These are phyloP conservation scores for Diddensiella caesifluorescens DNA, from an alignment of 805 yeast species.

Conservation along the genomic window DNA sequence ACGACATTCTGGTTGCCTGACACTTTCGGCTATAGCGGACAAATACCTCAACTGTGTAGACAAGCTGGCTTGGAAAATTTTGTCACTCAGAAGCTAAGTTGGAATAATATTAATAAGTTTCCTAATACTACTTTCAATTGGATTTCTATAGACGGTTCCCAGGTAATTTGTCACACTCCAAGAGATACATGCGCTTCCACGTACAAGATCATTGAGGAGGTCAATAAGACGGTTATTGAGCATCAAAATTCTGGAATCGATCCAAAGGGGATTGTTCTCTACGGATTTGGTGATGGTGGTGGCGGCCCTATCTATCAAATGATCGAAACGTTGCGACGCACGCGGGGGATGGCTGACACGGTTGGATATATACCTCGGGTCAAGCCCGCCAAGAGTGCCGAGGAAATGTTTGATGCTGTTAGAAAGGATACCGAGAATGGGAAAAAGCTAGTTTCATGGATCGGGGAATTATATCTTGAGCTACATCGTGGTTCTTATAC, in stretches of 20 bases:
- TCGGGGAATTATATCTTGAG: conserved; percentile 86
- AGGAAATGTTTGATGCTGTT: conserved; percentile 65
- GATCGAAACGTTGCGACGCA: conserved; percentile 72
- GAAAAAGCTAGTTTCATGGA: conserved; percentile 68
- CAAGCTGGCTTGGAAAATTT: conserved; percentile 64
- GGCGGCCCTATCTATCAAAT: conserved; percentile 81
- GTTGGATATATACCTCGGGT: conserved; percentile 77
- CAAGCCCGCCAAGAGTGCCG: conserved; percentile 65
- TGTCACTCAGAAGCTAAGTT: conserved; percentile 74
- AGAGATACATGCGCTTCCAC: conserved; percentile 75
- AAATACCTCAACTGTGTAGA: conserved; percentile 75
- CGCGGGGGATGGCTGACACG: conserved; percentile 66
- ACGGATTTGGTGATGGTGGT: conserved; percentile 86
- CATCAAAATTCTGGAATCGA: conserved; percentile 66
- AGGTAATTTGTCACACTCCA: conserved; percentile 81
- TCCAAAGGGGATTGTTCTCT: conserved; percentile 62
- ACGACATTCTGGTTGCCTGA: conserved; percentile 80
- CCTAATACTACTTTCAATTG: conserved; percentile 78
- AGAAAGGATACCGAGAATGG: conserved; percentile 59
- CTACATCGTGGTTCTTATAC: conserved; percentile 95
- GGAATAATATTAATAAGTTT: conserved; percentile 79
- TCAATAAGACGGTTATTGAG: conserved; percentile 59
- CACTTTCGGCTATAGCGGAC: conserved; percentile 81
- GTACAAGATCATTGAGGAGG: conserved; percentile 82
- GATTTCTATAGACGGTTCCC: conserved; percentile 78